Evolutionary conservation across 192 early-diverging fungal species (phyloP).

Genomic region (Coemansia javaensis): DNA sequence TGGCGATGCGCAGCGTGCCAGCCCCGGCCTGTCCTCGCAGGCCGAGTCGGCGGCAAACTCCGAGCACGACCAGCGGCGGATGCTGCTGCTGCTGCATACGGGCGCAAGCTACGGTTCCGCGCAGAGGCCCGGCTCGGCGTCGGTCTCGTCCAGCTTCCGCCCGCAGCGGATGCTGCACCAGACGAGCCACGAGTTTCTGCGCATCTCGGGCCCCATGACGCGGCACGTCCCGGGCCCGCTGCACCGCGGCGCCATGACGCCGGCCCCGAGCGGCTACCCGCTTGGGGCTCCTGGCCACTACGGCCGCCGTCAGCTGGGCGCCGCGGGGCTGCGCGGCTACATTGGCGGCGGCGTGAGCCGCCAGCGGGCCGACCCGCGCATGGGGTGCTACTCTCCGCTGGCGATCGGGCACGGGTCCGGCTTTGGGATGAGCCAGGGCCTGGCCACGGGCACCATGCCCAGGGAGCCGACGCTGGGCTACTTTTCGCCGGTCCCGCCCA

Average conservation of each 20-base stretch:
- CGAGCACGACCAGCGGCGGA: background rate
- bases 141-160: slow-evolving; percentile 30
- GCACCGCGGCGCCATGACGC: slow-evolving; percentile 36
- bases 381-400: slow-evolving; percentile 29
- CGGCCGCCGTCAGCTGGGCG: slow-evolving; percentile 27
- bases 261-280: slow-evolving; percentile 12
- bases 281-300: slow-evolving; percentile 7
- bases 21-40: background rate
- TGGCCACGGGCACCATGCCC: slow-evolving; percentile 32
- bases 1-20: background rate
- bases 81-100: no score
- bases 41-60: slow-evolving; percentile 1
- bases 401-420: slow-evolving; percentile 11
- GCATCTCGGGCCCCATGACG: slow-evolving; percentile 17
- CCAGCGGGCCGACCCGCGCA: slow-evolving; percentile 5
- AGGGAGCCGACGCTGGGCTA: slow-evolving; percentile 23
- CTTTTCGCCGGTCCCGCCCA: slow-evolving; percentile 29
- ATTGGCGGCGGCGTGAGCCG: slow-evolving; percentile 27
- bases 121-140: slow-evolving; percentile 15
- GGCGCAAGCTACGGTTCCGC: slow-evolving; percentile 16
- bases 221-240: slow-evolving; percentile 23
- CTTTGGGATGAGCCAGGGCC: slow-evolving; percentile 6
- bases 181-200: slow-evolving; percentile 20
- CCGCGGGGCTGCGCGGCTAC: slow-evolving; percentile 45
- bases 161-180: slow-evolving; percentile 34